Evolutionary conservation across 169 alveolate species (phyloP).

Genomic region (Eimeria acervulina): DNA sequence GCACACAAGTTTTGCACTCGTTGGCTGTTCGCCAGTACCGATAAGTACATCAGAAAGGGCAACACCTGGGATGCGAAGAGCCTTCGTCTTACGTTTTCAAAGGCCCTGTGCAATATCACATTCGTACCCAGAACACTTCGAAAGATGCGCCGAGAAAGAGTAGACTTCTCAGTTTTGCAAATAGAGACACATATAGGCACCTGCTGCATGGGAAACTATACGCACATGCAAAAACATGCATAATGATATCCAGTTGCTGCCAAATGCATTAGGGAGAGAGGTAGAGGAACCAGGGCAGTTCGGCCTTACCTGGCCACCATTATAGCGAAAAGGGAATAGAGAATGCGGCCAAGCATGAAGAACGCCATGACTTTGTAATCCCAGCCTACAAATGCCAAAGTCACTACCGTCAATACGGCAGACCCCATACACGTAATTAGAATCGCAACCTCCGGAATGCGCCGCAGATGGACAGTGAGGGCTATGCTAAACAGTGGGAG

Average conservation of each 20-base stretch:
- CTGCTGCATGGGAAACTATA: not conserved
- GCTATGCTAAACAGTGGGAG: conserved; percentile 54
- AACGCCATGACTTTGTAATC: conserved; percentile 27
- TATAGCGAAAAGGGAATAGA: conserved; percentile 28
- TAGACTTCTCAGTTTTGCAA: not conserved
- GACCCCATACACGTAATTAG: not conserved
- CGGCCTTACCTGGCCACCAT: conserved; percentile 63
- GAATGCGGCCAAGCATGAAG: conserved; percentile 25
- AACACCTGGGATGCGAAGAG: conserved; percentile 60
- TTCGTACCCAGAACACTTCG: not conserved
- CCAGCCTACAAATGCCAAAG: conserved; percentile 39
- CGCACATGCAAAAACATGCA: not conserved
- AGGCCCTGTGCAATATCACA: conserved; percentile 57
- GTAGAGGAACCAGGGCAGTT: not conserved
- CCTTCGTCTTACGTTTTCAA: conserved; percentile 55
- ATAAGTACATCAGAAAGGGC: conserved; percentile 39
- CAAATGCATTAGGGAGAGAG: not conserved
- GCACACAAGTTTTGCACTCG: conserved; percentile 39
- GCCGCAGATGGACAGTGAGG: conserved; percentile 52
- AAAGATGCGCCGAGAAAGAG: not conserved
- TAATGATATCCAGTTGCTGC: not conserved
- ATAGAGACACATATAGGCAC: not conserved
- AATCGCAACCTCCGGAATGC: conserved; percentile 37
- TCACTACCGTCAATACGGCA: conserved; percentile 32
- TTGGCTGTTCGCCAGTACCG: conserved; percentile 62